Base-by-base conservation (phyloP, 306 rosid genomes). In the Cicer chorassanicum region DNA sequence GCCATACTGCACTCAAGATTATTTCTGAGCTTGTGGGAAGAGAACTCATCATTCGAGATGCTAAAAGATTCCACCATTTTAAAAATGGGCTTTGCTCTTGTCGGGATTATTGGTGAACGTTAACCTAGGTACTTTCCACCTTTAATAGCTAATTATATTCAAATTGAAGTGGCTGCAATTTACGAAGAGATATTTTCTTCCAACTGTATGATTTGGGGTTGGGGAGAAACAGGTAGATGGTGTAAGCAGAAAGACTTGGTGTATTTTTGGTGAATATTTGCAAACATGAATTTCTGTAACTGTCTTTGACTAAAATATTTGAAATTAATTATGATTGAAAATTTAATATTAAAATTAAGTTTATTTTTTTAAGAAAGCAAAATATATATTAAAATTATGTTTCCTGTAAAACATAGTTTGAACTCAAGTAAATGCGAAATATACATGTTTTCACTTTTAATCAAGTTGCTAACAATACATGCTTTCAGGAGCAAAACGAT, bases 61-160 rank as follows among this genome's bases (percentile, higher is more conserved):
- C 71, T 65, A 65, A 66, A 66, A 44, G 71, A 14, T 65, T 65
- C 55, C 71, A 66, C 74, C 87, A 84, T 84, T 80, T 80, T 65
- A 80, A 65, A 63, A 79, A 80, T 11, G 84, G 87, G 46, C 18
- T 77, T 38, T 80, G 87, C 82, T 80, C 84, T 49, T 84, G 87
- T 67, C 53, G 75, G 12, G 87, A 80, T 80, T 84, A 84, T 72
- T 84, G 84, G 87, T 84, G 84, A 84, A 80, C 67, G 36, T 49
- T 78, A 65, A 65, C 45, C 53, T 8, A 76, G 86, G 84, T 83
- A 83, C 57, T 80, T 15, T 56, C 50, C 8, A 43, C 40, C 70
- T 65, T 43, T 42, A 38, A 65, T 65, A 65, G 53, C 16, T 10
- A 65, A 11, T 18, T 65, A 43, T 18, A 43, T 65, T 65, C 10